Conservation (phyloP, 768 basidiomycete genomes). For the Solioccasus polychromus region DNA sequence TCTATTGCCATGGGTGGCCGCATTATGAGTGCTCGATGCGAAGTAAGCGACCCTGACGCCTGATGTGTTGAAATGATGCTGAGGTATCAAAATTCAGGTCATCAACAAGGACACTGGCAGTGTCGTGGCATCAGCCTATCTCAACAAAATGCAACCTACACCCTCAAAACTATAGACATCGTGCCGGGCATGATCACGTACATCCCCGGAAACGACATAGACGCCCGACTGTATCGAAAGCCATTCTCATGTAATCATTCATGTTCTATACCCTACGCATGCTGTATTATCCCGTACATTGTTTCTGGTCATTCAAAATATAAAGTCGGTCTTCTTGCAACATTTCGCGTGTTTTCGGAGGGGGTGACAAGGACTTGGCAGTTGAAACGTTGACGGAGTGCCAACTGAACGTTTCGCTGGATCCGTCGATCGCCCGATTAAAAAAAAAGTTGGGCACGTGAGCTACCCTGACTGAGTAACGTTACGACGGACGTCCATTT, state of each 20-base stretch:
- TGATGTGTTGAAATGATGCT: constrained; percentile 1
- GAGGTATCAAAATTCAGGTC: constrained; percentile 40
- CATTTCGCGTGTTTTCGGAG: no score
- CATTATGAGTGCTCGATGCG: constrained; percentile 69
- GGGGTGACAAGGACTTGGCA: constrained; percentile 3
- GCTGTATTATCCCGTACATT: constrained; percentile 20
- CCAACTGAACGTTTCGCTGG: not conserved
- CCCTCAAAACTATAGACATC: constrained; percentile 43
- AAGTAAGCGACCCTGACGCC: constrained; percentile 40
- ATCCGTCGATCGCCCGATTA: not conserved
- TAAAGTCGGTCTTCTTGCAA: no score
- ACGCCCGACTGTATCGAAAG: constrained; percentile 24
- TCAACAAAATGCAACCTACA: constrained; percentile 72
- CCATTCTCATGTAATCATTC: constrained; percentile 10
- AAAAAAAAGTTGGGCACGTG: not conserved
- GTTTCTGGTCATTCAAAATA: not conserved
- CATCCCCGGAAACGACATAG: constrained; percentile 15
- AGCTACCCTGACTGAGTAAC: not conserved
- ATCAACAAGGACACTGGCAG: constrained; percentile 56
- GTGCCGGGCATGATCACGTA: constrained; percentile 9
- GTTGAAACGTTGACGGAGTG: no score
- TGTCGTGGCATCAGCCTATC: constrained; percentile 60
- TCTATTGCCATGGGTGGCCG: constrained; percentile 66
- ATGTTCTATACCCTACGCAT: constrained; percentile 21
- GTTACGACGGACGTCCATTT: no score